These are phyloP conservation scores for Gilbertella persicaria DNA, from an alignment of 371 early-diverging fungal species.

Conservation along the genomic window DNA sequence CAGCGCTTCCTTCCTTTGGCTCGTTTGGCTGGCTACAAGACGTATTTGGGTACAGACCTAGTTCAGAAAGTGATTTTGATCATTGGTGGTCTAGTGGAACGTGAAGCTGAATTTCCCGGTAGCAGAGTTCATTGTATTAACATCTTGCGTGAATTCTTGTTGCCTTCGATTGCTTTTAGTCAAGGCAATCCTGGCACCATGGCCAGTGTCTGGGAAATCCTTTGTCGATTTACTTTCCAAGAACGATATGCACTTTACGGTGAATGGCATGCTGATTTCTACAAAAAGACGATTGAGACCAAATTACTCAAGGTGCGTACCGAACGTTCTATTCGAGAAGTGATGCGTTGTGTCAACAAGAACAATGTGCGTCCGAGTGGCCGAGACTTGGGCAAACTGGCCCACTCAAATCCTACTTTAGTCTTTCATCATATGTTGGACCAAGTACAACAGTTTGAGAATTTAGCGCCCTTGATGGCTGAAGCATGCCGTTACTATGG, in stretches of 20 bases:
- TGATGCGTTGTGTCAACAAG: conserved; percentile 79
- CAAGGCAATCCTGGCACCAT: conserved; percentile 70
- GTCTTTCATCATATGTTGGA: conserved; percentile 78
- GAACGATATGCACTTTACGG: conserved; percentile 77
- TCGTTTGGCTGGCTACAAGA: conserved; percentile 51
- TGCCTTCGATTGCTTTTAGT: conserved; percentile 76
- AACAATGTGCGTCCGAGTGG: conserved; percentile 83
- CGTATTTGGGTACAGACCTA: conserved; percentile 49
- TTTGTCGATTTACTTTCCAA: conserved; percentile 64
- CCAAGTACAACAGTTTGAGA: conserved; percentile 84
- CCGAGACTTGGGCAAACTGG: conserved; percentile 79
- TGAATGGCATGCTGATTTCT: conserved; percentile 75
- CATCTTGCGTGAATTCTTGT: conserved; percentile 66
- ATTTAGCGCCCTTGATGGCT: conserved; percentile 81
- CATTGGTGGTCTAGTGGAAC: conserved; percentile 38
- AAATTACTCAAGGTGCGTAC: conserved; percentile 52
- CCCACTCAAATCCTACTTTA: conserved; percentile 81
- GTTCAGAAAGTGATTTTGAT: conserved; percentile 45
- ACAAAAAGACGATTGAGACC: conserved; percentile 52
- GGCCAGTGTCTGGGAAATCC: conserved; percentile 78
- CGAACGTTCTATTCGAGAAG: conserved; percentile 59
- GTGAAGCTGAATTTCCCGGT: conserved; percentile 25
- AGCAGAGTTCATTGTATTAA: conserved; percentile 53
- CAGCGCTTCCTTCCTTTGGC: conserved; percentile 49
- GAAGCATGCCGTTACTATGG: conserved; percentile 87